Base-by-base conservation (phyloP, 768 basidiomycete genomes). In the Obba rivulosa region DNA sequence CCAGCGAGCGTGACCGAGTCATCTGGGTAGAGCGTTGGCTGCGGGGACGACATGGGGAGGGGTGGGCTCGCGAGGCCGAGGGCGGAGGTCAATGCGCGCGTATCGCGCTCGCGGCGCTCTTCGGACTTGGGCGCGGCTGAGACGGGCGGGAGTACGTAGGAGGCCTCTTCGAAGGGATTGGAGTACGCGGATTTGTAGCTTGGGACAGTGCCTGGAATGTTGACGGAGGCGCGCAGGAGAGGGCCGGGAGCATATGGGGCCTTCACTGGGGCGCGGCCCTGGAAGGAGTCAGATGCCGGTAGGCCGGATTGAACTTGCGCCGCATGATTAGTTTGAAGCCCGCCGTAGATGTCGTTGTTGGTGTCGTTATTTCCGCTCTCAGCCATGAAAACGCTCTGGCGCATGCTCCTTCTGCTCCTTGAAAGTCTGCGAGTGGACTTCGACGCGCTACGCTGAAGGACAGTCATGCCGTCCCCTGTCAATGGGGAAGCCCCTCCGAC, bases 11-110 rank as follows among this genome's bases (percentile, higher is more conserved):
- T 84, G 65, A 84, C 68, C 8, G 83, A 86, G 62, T 87, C 85
- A 49, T 87, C 85, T 3, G 85, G 84, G 58, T 80, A 84, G 48
- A 86, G 56, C 8, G 81, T 83, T 11, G 78, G 78, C 54, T 78
- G 79, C 9, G 83, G 83, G 5, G 77, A 80, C 14, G n/a, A n/a
- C n/a, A n/a, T n/a, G n/a, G n/a, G n/a, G 77, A 62, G 56, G 2
- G 68, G 41, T 10, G 62, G 62, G 25, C 54, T 61, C 3, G 38
- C 47, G 17, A 73, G 53, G 4, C 72, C 69, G n/a, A 69, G 62
- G 0, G 69, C 74, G 43, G 63, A 62, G 4, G 71, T 62, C 24
- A 73, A 56, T 17, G 71, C 71, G 42, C 64, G 62, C 5, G 62
- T 65, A 42, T 69, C 65, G 17, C 65, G 63, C 41, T 74, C 74